Evolutionary conservation across 2,329 filamentous ascomycete genomes (phyloP).

Genomic region (Clarireedia hainanense): DNA sequence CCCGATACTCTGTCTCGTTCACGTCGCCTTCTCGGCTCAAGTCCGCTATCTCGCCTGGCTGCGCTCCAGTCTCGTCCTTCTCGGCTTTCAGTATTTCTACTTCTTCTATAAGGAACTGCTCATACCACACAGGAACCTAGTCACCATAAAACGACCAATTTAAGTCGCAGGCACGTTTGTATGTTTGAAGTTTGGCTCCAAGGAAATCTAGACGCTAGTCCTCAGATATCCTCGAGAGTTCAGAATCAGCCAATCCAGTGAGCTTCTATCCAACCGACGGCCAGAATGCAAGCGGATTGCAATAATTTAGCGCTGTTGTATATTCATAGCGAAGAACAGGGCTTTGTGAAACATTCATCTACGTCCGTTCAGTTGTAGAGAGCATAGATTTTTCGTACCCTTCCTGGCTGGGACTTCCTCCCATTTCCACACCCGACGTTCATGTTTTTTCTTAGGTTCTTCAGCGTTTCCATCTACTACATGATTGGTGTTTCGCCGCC

Average conservation of each 20-base stretch:
- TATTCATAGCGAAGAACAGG: not conserved
- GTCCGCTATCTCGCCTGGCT: not conserved
- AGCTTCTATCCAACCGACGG: not conserved
- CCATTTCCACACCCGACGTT: not conserved
- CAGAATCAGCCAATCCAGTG: not conserved
- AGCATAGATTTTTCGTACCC: not conserved
- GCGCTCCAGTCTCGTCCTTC: not conserved
- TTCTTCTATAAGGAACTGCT: not conserved
- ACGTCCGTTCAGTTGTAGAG: not conserved
- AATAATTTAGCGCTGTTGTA: not conserved
- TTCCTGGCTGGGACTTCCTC: not conserved
- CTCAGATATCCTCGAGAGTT: not conserved
- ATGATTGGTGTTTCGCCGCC: not conserved
- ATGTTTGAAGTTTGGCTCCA: too few species aligned
- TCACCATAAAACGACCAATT: not conserved
- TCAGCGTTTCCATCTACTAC: not conserved
- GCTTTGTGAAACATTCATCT: not conserved
- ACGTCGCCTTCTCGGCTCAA: not conserved
- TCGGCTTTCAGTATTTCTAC: not conserved
- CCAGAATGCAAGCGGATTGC: not conserved
- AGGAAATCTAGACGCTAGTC: not conserved
- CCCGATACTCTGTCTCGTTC: not conserved
- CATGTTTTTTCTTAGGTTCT: not conserved
- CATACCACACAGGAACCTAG: not conserved
- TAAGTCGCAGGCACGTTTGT: too few species aligned